These are phyloP conservation scores for Discostella pseudostelligera DNA, from an alignment of 108 stramenopile species.

Conservation along the genomic window DNA sequence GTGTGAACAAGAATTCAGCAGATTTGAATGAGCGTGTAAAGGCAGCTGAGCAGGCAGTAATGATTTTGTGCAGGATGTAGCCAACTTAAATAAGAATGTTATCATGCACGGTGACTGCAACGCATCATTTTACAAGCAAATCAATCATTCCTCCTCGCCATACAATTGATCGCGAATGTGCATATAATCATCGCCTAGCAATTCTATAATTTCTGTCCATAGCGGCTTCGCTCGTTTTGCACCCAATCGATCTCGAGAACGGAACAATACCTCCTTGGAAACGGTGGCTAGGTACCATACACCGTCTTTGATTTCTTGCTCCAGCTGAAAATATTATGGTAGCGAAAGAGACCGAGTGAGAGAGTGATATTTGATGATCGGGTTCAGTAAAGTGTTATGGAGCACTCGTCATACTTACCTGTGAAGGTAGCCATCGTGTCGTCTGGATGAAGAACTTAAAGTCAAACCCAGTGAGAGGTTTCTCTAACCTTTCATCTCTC, in stretches of 20 bases:
- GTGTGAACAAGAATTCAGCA: constrained; percentile 31
- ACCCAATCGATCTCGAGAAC: constrained; percentile 75
- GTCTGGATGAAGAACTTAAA: constrained; percentile 87
- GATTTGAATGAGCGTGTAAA: constrained; percentile 32
- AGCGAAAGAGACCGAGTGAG: background rate
- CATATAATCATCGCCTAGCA: constrained; percentile 72
- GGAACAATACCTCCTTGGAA: constrained; percentile 65
- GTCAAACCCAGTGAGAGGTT: constrained; percentile 72
- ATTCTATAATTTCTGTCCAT: constrained; percentile 85
- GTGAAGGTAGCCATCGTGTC: constrained; percentile 62
- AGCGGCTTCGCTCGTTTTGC: constrained; percentile 78
- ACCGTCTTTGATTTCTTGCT: constrained; percentile 61
- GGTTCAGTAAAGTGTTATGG: background rate
- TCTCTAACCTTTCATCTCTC: constrained; percentile 54
- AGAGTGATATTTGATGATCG: background rate
- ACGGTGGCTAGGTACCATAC: constrained; percentile 60
- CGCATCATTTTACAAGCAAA: background rate
- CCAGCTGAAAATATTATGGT: constrained; percentile 25
- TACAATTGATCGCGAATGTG: constrained; percentile 63
- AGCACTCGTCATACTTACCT: constrained; percentile 31
- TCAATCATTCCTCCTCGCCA: constrained; percentile 30
- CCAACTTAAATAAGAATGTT: background rate
- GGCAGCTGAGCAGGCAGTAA: constrained; percentile 11
- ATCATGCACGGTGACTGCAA: background rate
- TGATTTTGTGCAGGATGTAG: background rate